Evolutionary conservation across 352 stramenopile genomes (phyloP), one percentile per base, ranked within the genome.

Genomic region (Phytopythium cucurbitacearum): DNA sequence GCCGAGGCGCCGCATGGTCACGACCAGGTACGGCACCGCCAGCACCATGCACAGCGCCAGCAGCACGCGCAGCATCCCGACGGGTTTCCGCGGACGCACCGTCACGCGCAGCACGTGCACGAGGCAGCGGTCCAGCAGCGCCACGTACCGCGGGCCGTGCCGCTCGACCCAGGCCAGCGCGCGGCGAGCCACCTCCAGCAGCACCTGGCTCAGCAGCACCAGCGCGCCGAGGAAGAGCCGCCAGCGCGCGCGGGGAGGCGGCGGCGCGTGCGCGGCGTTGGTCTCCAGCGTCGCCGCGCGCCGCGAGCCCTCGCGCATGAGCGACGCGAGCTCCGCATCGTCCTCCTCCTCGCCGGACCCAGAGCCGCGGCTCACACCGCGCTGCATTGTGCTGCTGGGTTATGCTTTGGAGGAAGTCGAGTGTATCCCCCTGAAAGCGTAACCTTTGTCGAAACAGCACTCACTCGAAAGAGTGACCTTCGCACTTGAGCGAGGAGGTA

Each of bases 121-220:
- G 15, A 85, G 56, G 52, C 72, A 76, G 11, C 70, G 70, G 43
- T 87, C 71, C 33, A 79, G 50, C 43, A 78, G 73, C 40, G 65
- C 63, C 5, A 85, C 64, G 56, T 81, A 85, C 28, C 62, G 67
- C 37, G 65, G 67, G 13, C 76, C 64, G 43, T 63, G 72, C n/a
- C 69, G 65, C 63, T 85, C 69, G 10, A 84, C 51, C 42, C 69
- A 61, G 15, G 73, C 71, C 52, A 85, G 36, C 5, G 48, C 49
- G 12, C 76, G 69, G 1, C 76, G 60, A 0, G 71, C 69, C 42
- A 85, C 52, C 50, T 85, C 72, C 15, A 85, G 15, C 28, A 85
- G 56, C 42, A 88, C 62, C 44, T 78, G 67, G 9, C 57, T 67
- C 12, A 85, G 51, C 33, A 77, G 76, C 57, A 76, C 53, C 16